Base-by-base conservation (phyloP, 1,139 yeast genomes). In the Blastobotrys petasosporus region DNA sequence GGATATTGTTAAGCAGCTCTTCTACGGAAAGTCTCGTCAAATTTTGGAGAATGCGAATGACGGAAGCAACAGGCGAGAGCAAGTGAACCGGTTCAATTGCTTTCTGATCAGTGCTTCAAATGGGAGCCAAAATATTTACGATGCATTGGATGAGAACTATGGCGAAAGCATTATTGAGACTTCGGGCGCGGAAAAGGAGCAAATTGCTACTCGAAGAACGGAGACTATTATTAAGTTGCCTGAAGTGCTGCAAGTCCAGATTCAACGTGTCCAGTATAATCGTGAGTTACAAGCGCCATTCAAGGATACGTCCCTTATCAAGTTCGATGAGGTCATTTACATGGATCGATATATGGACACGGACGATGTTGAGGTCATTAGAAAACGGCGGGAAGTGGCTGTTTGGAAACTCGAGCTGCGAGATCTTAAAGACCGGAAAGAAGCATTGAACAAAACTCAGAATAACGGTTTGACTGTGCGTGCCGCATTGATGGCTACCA, bases 221-320 rank as follows among this genome's bases (percentile, higher is more conserved):
- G 75, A 87, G 38, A 79, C 94, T 0, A 76, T 90, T 6, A 72
- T 77, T 11, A 73, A 79, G 51, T 68, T 87, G 12, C 98, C 98
- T 0, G 81, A 82, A 8, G 78, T 92, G 42, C 66, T 92, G 43
- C 98, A 92, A 62, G 78, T 92, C 43, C 98, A 92, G 61, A 86
- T 92, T 2, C 97, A 90, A 65, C 74, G 98, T 59, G 97, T 90
- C 1, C 84, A 87, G 62, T 92, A 84, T 65, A 96, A 92, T 61
- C 74, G 90, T 41, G 83, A 74, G 47, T 67, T 76, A 32, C 74
- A 81, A 45, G 75, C 81, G 64, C 87, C 95, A 0, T 86, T 86
- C 59, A 92, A 92, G 61, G 82, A 90, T 1, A 74, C 79, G 39
- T 88, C 85, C 47, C 94, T 90, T 5, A 73, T 92, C 45, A 90